These are phyloP conservation scores for Hypholoma sublateritium DNA, from an alignment of 768 basidiomycete species.

Conservation along the genomic window DNA sequence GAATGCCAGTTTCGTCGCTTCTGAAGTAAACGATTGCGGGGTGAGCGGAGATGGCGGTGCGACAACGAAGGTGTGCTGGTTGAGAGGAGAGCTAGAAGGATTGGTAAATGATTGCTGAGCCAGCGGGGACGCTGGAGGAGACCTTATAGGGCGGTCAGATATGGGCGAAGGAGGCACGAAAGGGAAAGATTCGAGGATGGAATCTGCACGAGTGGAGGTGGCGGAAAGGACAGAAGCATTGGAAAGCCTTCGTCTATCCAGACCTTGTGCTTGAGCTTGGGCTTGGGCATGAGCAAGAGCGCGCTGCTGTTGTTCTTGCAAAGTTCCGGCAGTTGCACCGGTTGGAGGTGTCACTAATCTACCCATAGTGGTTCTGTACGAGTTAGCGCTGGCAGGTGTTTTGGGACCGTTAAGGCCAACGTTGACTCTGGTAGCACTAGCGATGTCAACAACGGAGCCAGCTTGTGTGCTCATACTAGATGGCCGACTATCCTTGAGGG, in stretches of 20 bases:
- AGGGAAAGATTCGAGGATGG: constrained; percentile 84
- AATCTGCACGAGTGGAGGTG: constrained; percentile 74
- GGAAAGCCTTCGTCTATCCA: constrained; percentile 51
- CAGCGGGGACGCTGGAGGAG: constrained; percentile 74
- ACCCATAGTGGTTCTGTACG: constrained; percentile 64
- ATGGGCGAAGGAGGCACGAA: constrained; percentile 90
- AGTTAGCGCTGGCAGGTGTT: constrained; percentile 34
- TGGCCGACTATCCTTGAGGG: constrained; percentile 46
- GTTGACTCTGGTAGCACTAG: constrained; percentile 68
- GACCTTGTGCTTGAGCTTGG: constrained; percentile 53
- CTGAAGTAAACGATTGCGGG: constrained; percentile 42
- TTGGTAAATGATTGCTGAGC: constrained; percentile 52
- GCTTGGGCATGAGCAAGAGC: constrained; percentile 64
- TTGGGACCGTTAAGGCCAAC: constrained; percentile 51
- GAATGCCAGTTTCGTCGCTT: constrained; percentile 15
- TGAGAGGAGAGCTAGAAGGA: constrained; percentile 55
- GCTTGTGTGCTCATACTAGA: constrained; percentile 66
- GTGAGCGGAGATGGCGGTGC: constrained; percentile 56
- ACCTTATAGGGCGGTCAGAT: constrained; percentile 74
- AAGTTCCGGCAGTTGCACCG: constrained; percentile 27
- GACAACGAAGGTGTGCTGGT: constrained; percentile 47
- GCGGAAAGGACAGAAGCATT: constrained; percentile 67
- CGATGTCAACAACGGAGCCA: constrained; percentile 57
- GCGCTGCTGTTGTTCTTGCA: constrained; percentile 69
- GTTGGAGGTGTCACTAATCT: constrained; percentile 51